phyloP scores from a whole-genome alignment of 2,329 filamentous ascomycete genomes.

The Corniculantispora saksenae region DNA sequence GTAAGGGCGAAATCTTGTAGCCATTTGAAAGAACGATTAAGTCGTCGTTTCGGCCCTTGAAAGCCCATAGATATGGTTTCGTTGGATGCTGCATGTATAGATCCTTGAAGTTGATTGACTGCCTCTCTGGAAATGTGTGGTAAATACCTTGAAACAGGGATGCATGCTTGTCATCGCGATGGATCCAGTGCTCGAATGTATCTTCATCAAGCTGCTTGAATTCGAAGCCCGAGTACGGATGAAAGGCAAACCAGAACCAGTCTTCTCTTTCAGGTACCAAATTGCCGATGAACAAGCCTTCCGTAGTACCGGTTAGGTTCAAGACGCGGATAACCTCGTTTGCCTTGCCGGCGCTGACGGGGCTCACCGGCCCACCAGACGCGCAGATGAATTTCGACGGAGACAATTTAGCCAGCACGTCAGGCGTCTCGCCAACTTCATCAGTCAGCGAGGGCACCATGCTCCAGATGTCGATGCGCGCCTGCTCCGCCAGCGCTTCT shows the following conservation, averaged over 20 bases:
- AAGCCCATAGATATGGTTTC: slow-evolving; percentile 32
- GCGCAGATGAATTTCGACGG: slow-evolving; percentile 38
- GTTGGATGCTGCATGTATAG: slow-evolving; percentile 30
- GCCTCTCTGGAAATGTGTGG: slow-evolving; percentile 31
- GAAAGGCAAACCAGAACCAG: slow-evolving; percentile 36
- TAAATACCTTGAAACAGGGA: slow-evolving; percentile 35
- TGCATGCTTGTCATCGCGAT: slow-evolving; percentile 31
- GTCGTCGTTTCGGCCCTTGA: slow-evolving; percentile 33
- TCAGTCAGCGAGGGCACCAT: slow-evolving; percentile 39
- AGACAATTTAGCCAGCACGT: slow-evolving; percentile 33
- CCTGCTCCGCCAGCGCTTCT: slow-evolving; percentile 33
- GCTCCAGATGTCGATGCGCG: slow-evolving; percentile 40
- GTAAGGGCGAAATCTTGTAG: slow-evolving; percentile 34
- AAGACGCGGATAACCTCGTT: slow-evolving; percentile 35
- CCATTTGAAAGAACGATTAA: slow-evolving; percentile 34
- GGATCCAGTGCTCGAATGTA: slow-evolving; percentile 35
- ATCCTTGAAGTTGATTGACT: slow-evolving; percentile 34
- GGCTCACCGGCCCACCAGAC: slow-evolving; percentile 36
- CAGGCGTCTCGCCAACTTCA: slow-evolving; percentile 34
- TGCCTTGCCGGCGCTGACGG: slow-evolving; percentile 29
- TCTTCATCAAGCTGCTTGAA: slow-evolving; percentile 33
- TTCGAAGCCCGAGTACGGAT: slow-evolving; percentile 37
- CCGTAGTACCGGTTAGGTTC: slow-evolving; percentile 37
- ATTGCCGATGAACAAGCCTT: slow-evolving; percentile 37
- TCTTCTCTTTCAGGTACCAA: slow-evolving; percentile 29